These are phyloP conservation scores for Tetramitus jugosus DNA, from an alignment of 208 protist species.

Conservation along the genomic window DNA sequence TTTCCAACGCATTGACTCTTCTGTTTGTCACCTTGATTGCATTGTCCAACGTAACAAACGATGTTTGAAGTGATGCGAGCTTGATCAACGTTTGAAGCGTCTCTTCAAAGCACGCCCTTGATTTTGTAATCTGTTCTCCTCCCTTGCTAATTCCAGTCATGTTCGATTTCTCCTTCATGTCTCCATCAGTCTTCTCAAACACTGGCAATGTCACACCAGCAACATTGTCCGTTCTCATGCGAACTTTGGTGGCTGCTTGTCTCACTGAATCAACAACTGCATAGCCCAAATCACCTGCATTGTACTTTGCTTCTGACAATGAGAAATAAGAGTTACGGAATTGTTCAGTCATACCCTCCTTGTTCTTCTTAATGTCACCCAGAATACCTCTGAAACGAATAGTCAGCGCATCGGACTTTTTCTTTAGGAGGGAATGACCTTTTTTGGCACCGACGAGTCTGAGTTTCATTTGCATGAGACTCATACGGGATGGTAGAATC, in stretches of 20 bases:
- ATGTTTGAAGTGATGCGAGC: slow-evolving; percentile 92
- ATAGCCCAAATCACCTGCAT: slow-evolving; percentile 88
- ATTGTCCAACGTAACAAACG: slow-evolving; percentile 91
- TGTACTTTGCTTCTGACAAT: slow-evolving; percentile 88
- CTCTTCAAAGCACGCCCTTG: slow-evolving; percentile 60
- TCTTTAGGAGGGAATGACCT: slow-evolving; percentile 98
- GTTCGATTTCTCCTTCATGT: slow-evolving; percentile 24
- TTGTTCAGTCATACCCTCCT: slow-evolving; percentile 48
- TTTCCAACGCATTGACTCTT: slow-evolving; percentile 98
- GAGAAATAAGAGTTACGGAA: slow-evolving; percentile 77
- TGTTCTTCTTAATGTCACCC: slow-evolving; percentile 76
- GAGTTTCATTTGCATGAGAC: slow-evolving; percentile 78
- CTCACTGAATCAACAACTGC: slow-evolving; percentile 84
- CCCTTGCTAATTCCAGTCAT: slow-evolving; percentile 62
- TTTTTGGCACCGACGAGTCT: slow-evolving; percentile 91
- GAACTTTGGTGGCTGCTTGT: slow-evolving; percentile 65
- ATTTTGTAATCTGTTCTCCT: slow-evolving; percentile 86
- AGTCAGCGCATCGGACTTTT: slow-evolving; percentile 98
- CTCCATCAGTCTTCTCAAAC: slow-evolving; percentile 61
- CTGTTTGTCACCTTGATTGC: slow-evolving; percentile 98
- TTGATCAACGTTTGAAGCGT: slow-evolving; percentile 81
- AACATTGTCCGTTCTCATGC: slow-evolving; percentile 88
- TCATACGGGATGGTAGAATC: slow-evolving; percentile 77
- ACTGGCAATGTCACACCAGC: slow-evolving; percentile 93
- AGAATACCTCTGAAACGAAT: slow-evolving; percentile 88